These are phyloP conservation scores for Acarospora socialis DNA, from an alignment of 2,329 filamentous ascomycete genomes.

Conservation along the genomic window DNA sequence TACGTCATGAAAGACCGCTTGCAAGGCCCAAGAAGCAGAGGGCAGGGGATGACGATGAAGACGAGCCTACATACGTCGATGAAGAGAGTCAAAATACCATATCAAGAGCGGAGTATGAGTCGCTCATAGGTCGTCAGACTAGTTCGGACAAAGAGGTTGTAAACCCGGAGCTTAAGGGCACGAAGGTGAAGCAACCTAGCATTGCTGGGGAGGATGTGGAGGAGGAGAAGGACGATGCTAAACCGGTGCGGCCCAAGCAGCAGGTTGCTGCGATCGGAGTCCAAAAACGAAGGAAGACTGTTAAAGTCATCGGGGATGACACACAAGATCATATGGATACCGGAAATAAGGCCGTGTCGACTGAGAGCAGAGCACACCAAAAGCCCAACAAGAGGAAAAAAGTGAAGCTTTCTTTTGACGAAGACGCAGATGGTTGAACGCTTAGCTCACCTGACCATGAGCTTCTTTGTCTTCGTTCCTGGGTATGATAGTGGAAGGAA, in stretches of 20 bases:
- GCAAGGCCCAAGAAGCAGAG: constrained; percentile 24
- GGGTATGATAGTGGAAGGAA: too few relatives aligned
- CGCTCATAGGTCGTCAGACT: too few relatives aligned
- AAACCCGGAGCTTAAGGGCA: too few relatives aligned
- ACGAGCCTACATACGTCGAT: constrained; percentile 30
- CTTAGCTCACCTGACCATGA: too few relatives aligned
- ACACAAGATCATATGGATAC: constrained; percentile 15
- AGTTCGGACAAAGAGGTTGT: too few relatives aligned
- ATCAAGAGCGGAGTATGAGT: constrained; percentile 29
- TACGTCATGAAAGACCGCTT: constrained; percentile 25
- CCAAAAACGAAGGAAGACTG: constrained; percentile 28
- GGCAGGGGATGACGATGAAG: constrained; percentile 23
- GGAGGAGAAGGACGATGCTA: constrained; percentile 7
- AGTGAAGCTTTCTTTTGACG: constrained; percentile 33
- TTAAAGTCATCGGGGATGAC: constrained; percentile 26
- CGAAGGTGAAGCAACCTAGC: too few relatives aligned
- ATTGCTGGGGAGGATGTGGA: constrained; percentile 15
- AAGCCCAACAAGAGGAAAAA: constrained; percentile 29
- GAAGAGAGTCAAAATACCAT: constrained; percentile 30
- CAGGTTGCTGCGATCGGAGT: constrained; percentile 27
- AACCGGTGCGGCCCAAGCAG: constrained; percentile 18
- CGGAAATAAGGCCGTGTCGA: constrained; percentile 15
- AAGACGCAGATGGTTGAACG: constrained; percentile 19
- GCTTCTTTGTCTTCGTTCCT: too few relatives aligned
- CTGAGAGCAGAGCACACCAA: constrained; percentile 15